Percentiles rank a stretch among this genome's conserved stretches.
These are phyloP conservation scores for Verticillium zaregamsianum DNA, from an alignment of 2,329 filamentous ascomycete species.

Conservation along the genomic window DNA sequence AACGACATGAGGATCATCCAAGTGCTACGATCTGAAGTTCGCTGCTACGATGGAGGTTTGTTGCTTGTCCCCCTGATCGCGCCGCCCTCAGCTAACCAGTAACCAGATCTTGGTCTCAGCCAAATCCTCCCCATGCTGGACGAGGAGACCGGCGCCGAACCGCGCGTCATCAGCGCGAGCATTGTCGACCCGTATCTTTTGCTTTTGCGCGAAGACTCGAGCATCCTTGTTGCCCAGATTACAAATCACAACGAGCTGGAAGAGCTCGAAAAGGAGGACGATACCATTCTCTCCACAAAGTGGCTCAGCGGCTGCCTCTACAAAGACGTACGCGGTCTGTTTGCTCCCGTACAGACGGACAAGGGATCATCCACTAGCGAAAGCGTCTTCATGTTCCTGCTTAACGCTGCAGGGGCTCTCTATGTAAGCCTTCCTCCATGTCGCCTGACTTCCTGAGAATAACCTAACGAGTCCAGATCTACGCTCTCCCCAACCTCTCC, in stretches of 20 bases:
- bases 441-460: background rate
- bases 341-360: slow-evolving; percentile 37
- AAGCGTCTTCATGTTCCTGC: slow-evolving; percentile 68
- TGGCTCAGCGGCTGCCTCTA: slow-evolving; percentile 87
- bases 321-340: slow-evolving; percentile 56
- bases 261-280: slow-evolving; percentile 65
- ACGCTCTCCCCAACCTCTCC: slow-evolving; percentile 68
- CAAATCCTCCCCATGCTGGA: slow-evolving; percentile 94
- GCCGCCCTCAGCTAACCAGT: slow-evolving; percentile 8
- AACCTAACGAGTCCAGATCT: slow-evolving; percentile 53
- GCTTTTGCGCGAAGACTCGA: slow-evolving; percentile 78
- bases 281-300: slow-evolving; percentile 53
- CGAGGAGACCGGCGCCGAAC: slow-evolving; percentile 79
- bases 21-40: slow-evolving; percentile 78
- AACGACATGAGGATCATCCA: slow-evolving; percentile 79
- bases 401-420: slow-evolving; percentile 70
- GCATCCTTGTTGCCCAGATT: slow-evolving; percentile 72
- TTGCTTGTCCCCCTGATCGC: slow-evolving; percentile 12
- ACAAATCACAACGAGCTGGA: slow-evolving; percentile 82
- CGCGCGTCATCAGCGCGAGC: slow-evolving; percentile 72
- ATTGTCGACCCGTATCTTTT: slow-evolving; percentile 85
- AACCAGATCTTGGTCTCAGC: slow-evolving; percentile 72
- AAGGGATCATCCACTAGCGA: slow-evolving; percentile 34
- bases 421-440: slow-evolving; percentile 51
- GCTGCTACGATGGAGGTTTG: slow-evolving; percentile 86